These are phyloP conservation scores for Vaccinium macrocarpon DNA, from an alignment of 148 eudicot species.

Conservation along the genomic window DNA sequence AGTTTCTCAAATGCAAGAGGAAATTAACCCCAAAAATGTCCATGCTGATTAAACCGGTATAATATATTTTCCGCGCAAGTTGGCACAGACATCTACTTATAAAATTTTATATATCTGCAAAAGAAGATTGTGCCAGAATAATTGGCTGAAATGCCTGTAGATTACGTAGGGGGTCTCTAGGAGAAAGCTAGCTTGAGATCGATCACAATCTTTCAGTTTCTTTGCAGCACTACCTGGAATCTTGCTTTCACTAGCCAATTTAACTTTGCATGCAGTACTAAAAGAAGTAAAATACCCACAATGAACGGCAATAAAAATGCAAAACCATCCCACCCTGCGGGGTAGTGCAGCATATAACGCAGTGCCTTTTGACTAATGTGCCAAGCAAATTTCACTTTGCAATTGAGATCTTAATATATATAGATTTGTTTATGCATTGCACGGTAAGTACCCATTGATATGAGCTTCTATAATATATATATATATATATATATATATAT, in stretches of 20 bases:
- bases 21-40: not conserved
- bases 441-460: not conserved
- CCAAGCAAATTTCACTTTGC: not conserved
- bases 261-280: not conserved
- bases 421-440: not conserved
- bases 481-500: no score
- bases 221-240: not conserved
- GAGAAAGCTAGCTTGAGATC: not conserved
- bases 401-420: not conserved
- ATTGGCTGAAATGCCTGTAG: not conserved
- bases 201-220: not conserved
- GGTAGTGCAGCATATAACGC: not conserved
- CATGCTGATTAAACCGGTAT: not conserved
- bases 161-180: not conserved
- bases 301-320: not conserved
- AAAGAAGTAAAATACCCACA: not conserved
- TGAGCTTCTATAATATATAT: no score
- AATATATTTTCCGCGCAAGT: no score
- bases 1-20: not conserved
- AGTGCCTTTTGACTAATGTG: not conserved
- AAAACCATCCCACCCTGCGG: not conserved
- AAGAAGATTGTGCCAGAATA: not conserved
- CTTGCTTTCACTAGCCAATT: not conserved
- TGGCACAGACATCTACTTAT: no score
- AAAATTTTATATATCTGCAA: no score